Conservation (phyloP, 805 yeast genomes). For the Ogataea nonfermentans region DNA sequence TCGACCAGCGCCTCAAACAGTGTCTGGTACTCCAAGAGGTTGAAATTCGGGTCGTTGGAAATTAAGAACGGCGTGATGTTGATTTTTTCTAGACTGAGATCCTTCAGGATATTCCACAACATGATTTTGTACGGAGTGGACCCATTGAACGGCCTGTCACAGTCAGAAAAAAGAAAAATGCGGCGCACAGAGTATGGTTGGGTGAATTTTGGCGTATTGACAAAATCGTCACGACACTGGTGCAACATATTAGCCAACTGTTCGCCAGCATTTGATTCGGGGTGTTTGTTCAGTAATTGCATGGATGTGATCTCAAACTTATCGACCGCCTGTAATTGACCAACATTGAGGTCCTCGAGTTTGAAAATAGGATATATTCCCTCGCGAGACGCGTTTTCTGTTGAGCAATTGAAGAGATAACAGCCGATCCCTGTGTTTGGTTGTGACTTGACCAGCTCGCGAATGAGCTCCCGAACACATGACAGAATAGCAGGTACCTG, state of each 20-base stretch:
- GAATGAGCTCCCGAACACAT: slow-evolving; percentile 59
- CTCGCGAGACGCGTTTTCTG: slow-evolving; percentile 13
- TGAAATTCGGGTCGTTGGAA: slow-evolving; percentile 38
- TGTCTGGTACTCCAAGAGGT: slow-evolving; percentile 43
- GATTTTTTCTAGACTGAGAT: slow-evolving; percentile 53
- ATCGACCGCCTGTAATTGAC: slow-evolving; percentile 54
- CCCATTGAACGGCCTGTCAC: slow-evolving; percentile 61
- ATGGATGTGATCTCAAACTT: slow-evolving; percentile 18
- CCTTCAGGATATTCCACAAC: slow-evolving; percentile 57
- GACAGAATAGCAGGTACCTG: slow-evolving; percentile 45
- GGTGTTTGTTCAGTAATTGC: slow-evolving; percentile 36
- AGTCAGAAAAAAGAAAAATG: slow-evolving; percentile 70
- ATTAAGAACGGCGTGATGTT: slow-evolving; percentile 65
- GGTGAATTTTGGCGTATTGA: slow-evolving; percentile 38
- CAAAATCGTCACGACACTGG: slow-evolving; percentile 55
- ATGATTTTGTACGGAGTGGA: slow-evolving; percentile 41
- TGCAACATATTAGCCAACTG: slow-evolving; percentile 46
- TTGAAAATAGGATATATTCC: slow-evolving; percentile 52
- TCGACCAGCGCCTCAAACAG: slow-evolving; percentile 18
- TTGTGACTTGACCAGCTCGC: slow-evolving; percentile 59
- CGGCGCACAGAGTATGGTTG: slow-evolving; percentile 53
- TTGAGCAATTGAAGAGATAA: slow-evolving; percentile 51
- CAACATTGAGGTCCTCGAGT: slow-evolving; percentile 52
- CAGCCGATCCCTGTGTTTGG: slow-evolving; percentile 78
- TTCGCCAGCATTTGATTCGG: slow-evolving; percentile 27